Evolutionary conservation across 208 protist genomes (phyloP).

Genomic region (Leishmania gerbilli): DNA sequence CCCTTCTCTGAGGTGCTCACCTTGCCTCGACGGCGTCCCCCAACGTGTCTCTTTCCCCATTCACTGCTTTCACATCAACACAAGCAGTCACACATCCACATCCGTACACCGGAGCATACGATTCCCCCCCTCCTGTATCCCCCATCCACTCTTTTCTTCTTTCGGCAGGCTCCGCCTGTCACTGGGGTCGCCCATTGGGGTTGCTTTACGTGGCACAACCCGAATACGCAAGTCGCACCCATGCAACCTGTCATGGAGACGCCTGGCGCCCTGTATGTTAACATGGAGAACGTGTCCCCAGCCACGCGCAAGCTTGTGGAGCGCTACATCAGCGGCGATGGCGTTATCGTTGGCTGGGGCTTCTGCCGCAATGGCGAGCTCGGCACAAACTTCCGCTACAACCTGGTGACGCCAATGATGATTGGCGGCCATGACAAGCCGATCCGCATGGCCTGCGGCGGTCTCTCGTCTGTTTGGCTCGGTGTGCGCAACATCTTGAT

Average conservation of each 20-base stretch:
- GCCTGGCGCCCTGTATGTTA: conserved; percentile 36
- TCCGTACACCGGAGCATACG: not conserved
- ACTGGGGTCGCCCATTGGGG: not conserved
- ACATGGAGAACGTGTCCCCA: conserved; percentile 27
- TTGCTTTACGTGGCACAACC: not conserved
- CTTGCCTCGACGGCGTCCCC: not conserved
- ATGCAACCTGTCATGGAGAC: conserved; percentile 20
- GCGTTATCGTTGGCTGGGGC: conserved; percentile 81
- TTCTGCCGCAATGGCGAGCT: conserved; percentile 71
- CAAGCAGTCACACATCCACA: not conserved
- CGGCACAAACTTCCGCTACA: conserved; percentile 58
- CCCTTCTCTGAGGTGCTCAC: not conserved
- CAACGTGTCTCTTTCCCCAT: not conserved
- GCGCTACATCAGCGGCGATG: conserved; percentile 65
- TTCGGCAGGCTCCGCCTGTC: not conserved
- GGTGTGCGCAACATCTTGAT: conserved; percentile 59
- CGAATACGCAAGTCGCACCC: not conserved
- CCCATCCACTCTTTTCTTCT: not conserved
- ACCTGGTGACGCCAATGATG: conserved; percentile 75
- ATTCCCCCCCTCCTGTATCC: not conserved
- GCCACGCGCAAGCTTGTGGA: conserved; percentile 34
- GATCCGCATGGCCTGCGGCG: conserved; percentile 68
- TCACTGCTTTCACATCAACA: not conserved
- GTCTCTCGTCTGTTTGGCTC: conserved; percentile 69
- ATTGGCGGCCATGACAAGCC: conserved; percentile 76